Conservation (phyloP, 768 basidiomycete genomes). For the Rhodotorula toruloides region DNA sequence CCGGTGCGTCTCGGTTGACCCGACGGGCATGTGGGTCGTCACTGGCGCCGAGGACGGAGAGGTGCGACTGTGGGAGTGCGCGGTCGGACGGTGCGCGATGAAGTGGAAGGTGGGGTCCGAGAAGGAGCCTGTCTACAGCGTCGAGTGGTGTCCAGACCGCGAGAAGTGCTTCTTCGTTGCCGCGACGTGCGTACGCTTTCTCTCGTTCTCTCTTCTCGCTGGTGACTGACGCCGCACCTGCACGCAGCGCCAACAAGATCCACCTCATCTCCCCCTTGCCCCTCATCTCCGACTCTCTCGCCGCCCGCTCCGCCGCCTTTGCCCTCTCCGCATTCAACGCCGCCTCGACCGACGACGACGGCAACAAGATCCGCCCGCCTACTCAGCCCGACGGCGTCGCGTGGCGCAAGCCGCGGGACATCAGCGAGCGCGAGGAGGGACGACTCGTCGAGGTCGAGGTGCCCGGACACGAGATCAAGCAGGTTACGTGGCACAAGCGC, state of each 20-base stretch:
- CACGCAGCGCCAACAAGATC: conserved; percentile 67
- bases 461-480: conserved; percentile 55
- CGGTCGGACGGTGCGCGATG: conserved; percentile 79
- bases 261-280: conserved; percentile 77
- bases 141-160: conserved; percentile 86
- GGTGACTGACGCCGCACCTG: neutral
- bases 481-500: conserved; percentile 84
- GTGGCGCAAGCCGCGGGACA: conserved; percentile 48
- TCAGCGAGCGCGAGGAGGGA: conserved; percentile 47
- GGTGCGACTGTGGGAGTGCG: conserved; percentile 85
- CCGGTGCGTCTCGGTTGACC: conserved; percentile 71
- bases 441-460: conserved; percentile 49
- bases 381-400: conserved; percentile 46
- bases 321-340: conserved; percentile 62
- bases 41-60: conserved; percentile 86
- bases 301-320: conserved; percentile 59
- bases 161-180: conserved; percentile 42
- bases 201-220: neutral
- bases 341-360: conserved; percentile 47
- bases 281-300: conserved; percentile 57
- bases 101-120: conserved; percentile 66
- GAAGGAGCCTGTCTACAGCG: conserved; percentile 57
- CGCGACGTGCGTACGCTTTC: conserved; percentile 31
- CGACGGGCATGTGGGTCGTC: conserved; percentile 82
- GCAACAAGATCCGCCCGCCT: conserved; percentile 21